Evolutionary conservation across 495 filamentous ascomycete genomes (phyloP).

Genomic region (Annulohypoxylon stygium): DNA sequence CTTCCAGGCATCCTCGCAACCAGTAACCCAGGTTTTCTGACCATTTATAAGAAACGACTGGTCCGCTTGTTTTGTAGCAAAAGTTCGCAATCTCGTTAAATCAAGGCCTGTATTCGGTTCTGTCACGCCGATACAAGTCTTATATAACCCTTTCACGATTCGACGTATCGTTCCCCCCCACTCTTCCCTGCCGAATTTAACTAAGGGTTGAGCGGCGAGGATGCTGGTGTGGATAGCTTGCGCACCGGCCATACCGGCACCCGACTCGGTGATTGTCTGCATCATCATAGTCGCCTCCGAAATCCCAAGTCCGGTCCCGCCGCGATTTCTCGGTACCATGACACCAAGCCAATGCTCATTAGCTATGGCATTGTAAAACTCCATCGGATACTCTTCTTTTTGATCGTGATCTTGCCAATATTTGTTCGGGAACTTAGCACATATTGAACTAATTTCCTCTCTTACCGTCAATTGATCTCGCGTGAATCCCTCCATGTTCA

Average conservation of each 20-base stretch:
- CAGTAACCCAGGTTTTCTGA: slow-evolving; percentile 89
- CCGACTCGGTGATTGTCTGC: slow-evolving; percentile 82
- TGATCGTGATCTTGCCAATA: slow-evolving; percentile 82
- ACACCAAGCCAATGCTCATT: slow-evolving; percentile 87
- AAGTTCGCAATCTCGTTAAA: slow-evolving; percentile 75
- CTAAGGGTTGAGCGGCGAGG: slow-evolving; percentile 82
- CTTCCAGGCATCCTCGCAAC: slow-evolving; percentile 77
- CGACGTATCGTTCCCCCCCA: slow-evolving; percentile 56
- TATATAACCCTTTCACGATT: slow-evolving; percentile 63
- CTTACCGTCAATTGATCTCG: slow-evolving; percentile 78
- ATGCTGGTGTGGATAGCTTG: slow-evolving; percentile 81
- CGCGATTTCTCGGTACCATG: slow-evolving; percentile 77
- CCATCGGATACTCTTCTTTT: slow-evolving; percentile 74
- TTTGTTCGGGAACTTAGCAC: slow-evolving; percentile 69
- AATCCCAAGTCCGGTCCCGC: slow-evolving; percentile 81
- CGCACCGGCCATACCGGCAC: slow-evolving; percentile 82
- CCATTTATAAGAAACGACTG: slow-evolving; percentile 73
- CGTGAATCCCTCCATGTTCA: slow-evolving; percentile 80
- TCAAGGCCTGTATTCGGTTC: slow-evolving; percentile 80
- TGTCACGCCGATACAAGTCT: slow-evolving; percentile 79
- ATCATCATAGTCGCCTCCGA: slow-evolving; percentile 89
- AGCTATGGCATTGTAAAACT: slow-evolving; percentile 80
- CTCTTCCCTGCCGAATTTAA: slow-evolving; percentile 73
- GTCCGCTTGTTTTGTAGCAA: slow-evolving; percentile 63
- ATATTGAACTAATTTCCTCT: slow-evolving; percentile 77